phyloP scores from a whole-genome alignment of 495 filamentous ascomycete genomes.

The Podospora conica region DNA sequence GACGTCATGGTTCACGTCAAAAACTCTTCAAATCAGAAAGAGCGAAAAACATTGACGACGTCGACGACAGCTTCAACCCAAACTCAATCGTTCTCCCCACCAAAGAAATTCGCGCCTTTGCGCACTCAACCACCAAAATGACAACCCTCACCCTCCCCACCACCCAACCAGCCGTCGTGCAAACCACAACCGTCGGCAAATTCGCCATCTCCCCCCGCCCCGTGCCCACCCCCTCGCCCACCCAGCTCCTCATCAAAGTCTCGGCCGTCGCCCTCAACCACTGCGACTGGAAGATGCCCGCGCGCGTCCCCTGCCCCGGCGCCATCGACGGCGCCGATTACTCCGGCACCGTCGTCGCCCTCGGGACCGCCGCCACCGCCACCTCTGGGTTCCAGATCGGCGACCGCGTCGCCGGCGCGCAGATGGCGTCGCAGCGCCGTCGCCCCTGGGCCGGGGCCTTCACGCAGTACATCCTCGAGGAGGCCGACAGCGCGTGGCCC shows the following conservation, averaged over 20 bases:
- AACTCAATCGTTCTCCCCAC: too few relatives aligned
- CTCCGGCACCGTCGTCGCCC: not conserved
- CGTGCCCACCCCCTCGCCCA: not conserved
- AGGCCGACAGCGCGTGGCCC: not conserved
- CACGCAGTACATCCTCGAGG: not conserved
- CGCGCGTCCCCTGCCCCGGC: not conserved
- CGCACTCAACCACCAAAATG: not conserved
- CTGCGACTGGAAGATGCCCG: not conserved
- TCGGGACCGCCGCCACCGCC: not conserved
- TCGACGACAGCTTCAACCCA: not conserved
- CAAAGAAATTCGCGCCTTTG: too few relatives aligned
- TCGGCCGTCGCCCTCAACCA: not conserved
- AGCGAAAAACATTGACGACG: not conserved
- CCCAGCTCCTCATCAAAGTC: not conserved
- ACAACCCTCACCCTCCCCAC: not conserved
- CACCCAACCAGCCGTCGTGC: not conserved
- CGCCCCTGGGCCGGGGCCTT: not conserved
- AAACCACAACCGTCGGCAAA: not conserved
- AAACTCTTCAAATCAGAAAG: not conserved
- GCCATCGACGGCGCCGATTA: not conserved
- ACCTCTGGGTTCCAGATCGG: not conserved
- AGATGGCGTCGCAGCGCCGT: not conserved
- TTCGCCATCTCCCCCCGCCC: not conserved
- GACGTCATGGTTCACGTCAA: not conserved
- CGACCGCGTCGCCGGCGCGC: not conserved